phyloP scores from a whole-genome alignment of 148 eudicot genomes.

The Rhododendron mucronatum region DNA sequence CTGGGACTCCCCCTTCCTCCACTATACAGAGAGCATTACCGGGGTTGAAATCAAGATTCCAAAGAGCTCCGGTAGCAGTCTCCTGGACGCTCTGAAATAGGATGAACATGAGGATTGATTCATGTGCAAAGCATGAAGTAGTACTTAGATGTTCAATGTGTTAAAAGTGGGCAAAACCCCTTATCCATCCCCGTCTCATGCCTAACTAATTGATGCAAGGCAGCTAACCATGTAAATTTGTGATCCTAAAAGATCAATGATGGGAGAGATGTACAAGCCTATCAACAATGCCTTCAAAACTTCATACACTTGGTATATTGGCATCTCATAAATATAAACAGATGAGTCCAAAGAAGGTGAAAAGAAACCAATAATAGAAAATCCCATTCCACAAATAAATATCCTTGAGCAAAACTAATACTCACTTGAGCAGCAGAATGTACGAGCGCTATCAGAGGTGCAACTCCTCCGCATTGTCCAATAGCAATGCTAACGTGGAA shows the following conservation, averaged over 20 bases:
- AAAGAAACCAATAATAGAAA: background rate
- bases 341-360: background rate
- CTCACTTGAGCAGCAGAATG: slow-evolving; percentile 72
- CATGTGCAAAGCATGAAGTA: background rate
- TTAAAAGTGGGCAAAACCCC: background rate
- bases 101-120: background rate
- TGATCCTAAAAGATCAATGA: background rate
- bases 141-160: background rate
- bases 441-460: slow-evolving; percentile 78
- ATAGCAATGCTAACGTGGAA: slow-evolving; percentile 69
- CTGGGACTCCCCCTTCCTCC: slow-evolving; percentile 85
- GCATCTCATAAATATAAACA: background rate
- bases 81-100: slow-evolving; percentile 80
- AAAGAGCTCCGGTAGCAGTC: slow-evolving; percentile 97
- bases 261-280: background rate
- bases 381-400: background rate
- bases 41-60: slow-evolving; percentile 89
- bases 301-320: background rate
- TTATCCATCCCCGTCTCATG: background rate
- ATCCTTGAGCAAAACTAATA: slow-evolving; percentile 9
- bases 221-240: background rate
- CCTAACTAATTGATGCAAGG: background rate
- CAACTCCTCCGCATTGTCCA: slow-evolving; percentile 90
- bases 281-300: background rate
- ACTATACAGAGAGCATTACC: slow-evolving; percentile 88